Evolutionary conservation across 2,329 filamentous ascomycete species (phyloP).

Genomic region (Fusarium sp.): DNA sequence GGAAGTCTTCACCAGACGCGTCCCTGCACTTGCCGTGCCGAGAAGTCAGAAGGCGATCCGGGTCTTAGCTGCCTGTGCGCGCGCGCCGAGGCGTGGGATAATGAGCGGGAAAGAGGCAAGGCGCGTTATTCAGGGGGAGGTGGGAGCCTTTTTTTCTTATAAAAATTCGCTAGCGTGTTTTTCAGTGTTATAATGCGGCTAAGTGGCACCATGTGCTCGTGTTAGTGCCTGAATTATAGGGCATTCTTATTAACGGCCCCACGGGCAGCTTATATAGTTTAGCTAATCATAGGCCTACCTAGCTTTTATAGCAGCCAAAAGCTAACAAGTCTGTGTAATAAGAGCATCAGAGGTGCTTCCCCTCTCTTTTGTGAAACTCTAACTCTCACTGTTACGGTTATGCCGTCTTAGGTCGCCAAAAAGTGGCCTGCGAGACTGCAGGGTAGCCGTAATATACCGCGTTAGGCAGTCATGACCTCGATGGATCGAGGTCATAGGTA

Average conservation of each 20-base stretch:
- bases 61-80: background rate
- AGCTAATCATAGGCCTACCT: background rate
- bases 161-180: constrained; percentile 14
- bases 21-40: constrained; percentile 17
- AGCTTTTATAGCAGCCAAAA: background rate
- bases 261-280: background rate
- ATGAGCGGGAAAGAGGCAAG: constrained; percentile 1
- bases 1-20: constrained; percentile 19
- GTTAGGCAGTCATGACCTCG: too few species aligned
- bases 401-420: too few species aligned
- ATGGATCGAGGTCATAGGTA: too few species aligned
- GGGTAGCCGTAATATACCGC: too few species aligned
- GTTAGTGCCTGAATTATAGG: background rate
- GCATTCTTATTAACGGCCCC: background rate
- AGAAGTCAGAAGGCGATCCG: background rate
- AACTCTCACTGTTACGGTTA: background rate
- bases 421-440: too few species aligned
- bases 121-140: background rate
- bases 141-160: constrained; percentile 12
- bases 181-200: background rate
- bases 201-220: background rate
- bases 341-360: background rate
- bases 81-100: constrained; percentile 6
- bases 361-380: background rate
- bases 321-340: background rate